Base-by-base conservation (phyloP, 768 basidiomycete genomes). In the Leccinum subgranulosum region DNA sequence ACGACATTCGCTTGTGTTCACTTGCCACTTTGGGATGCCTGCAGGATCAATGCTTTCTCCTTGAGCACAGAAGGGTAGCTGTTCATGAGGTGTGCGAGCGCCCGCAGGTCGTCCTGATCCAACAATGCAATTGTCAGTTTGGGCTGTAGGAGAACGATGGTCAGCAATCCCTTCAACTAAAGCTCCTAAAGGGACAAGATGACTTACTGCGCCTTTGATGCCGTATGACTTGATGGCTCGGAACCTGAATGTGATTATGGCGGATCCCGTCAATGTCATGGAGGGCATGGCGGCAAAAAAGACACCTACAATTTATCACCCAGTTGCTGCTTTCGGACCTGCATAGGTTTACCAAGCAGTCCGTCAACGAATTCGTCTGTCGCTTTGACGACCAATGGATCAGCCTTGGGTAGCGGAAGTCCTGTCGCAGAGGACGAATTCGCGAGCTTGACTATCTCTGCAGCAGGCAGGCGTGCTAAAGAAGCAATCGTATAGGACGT, bases 61-160 rank as follows among this genome's bases (percentile, higher is more conserved):
- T 89, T 93, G 58, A 94, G 77, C 2, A 93, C 81, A 8, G 83
- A 74, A 11, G 90, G 88, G 70, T 91, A 94, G 68, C 90, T 90
- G 71, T 92, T 90, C 86, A 92, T 86, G 45, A 95, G 80, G 69
- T 92, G 90, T 6, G 90, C 88, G 49, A 95, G 80, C 5, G 91
- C 78, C 45, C 88, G 83, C 23, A 95, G 80, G 66, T 96, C 93
- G 58, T 95, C 94, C 64, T 87, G 80, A 66, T 95, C 92, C 59
- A 96, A 75, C 9, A 94, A 80, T 5, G 81, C 76, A 63, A 97
- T 91, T 1, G 93, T 94, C 60, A 92, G 75, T 69, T 94, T 94
- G 51, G 92, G 90, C 85, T 90, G 63, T 34, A 61, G 52, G 49
- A 51, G 21, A 53, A 19, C 21, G 29, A 49, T 39, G 28, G 7